These are phyloP conservation scores for Suillus spraguei DNA, from an alignment of 768 basidiomycete genomes.

Conservation along the genomic window DNA sequence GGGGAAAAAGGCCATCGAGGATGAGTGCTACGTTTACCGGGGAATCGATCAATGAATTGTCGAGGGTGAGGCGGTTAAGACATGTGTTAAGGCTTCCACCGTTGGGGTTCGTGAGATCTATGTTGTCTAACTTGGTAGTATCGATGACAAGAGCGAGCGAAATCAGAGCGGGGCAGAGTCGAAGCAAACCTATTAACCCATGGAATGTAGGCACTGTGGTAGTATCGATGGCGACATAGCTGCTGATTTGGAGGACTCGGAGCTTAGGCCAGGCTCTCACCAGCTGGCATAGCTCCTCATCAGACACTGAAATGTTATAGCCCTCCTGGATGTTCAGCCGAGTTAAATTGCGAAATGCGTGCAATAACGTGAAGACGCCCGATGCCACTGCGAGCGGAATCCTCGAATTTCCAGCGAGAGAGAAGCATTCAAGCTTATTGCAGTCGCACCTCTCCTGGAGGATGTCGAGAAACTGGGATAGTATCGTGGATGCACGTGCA, in stretches of 20 bases:
- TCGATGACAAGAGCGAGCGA: constrained; percentile 28
- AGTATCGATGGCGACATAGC: constrained; percentile 16
- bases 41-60: constrained; percentile 22
- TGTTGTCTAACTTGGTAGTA: constrained; percentile 1
- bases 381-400: too few species aligned
- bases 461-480: neutral
- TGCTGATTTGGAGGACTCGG: constrained; percentile 21
- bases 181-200: constrained; percentile 16
- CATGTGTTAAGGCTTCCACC: neutral
- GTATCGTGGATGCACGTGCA: neutral
- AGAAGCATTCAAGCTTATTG: neutral
- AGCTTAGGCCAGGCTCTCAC: constrained; percentile 25
- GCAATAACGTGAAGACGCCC: neutral
- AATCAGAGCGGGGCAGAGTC: constrained; percentile 17
- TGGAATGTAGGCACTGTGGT: constrained; percentile 22
- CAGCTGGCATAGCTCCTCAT: constrained; percentile 18
- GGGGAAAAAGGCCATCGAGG: constrained; percentile 20
- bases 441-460: neutral
- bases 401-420: too few species aligned
- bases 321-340: constrained; percentile 13
- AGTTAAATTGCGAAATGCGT: neutral
- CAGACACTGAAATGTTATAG: constrained; percentile 17
- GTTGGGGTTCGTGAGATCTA: neutral
- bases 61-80: constrained; percentile 16
- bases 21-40: constrained; percentile 19